A percentile compares a stretch with the other conserved stretches of the same genome.
phyloP scores from a whole-genome alignment of 352 stramenopile genomes.

The Thraustochytrium aureum region DNA sequence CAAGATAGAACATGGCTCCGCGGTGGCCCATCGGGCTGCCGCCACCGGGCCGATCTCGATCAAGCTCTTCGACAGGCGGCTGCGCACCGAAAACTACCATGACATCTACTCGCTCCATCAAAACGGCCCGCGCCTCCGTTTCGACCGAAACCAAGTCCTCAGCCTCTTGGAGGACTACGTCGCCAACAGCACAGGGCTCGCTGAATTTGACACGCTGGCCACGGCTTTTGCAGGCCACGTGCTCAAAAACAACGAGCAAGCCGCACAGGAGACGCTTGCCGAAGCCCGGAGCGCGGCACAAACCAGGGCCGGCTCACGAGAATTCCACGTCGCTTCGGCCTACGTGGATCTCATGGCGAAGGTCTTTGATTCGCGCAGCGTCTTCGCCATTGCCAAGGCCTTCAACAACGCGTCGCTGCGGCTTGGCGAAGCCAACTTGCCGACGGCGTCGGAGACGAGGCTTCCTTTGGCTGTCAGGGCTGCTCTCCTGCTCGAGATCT shows the following conservation, averaged over 20 bases:
- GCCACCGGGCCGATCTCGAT: slow-evolving; percentile 40
- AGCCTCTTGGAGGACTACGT: slow-evolving; percentile 3
- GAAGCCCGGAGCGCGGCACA: not conserved
- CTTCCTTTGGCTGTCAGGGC: slow-evolving; percentile 5
- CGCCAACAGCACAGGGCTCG: slow-evolving; percentile 30
- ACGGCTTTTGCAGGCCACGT: not conserved
- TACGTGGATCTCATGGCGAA: not conserved
- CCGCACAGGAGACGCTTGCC: not conserved
- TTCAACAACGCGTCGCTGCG: slow-evolving; percentile 39
- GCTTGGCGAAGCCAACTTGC: not conserved
- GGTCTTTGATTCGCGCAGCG: not conserved
- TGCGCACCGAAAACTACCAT: slow-evolving; percentile 18
- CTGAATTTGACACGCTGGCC: not conserved
- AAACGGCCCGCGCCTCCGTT: slow-evolving; percentile 4
- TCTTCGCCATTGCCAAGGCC: slow-evolving; percentile 25
- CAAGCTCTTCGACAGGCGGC: slow-evolving; percentile 38
- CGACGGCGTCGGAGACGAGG: not conserved
- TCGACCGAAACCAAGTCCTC: not conserved
- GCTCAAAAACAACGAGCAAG: not conserved
- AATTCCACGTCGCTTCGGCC: not conserved
- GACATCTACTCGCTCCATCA: slow-evolving; percentile 37
- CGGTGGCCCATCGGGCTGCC: not conserved
- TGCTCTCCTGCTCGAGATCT: not conserved
- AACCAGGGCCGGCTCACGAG: not conserved
- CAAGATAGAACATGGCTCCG: slow-evolving; percentile 4